Evolutionary conservation across 768 basidiomycete genomes (phyloP).

Genomic region (Tylopilus felleus): DNA sequence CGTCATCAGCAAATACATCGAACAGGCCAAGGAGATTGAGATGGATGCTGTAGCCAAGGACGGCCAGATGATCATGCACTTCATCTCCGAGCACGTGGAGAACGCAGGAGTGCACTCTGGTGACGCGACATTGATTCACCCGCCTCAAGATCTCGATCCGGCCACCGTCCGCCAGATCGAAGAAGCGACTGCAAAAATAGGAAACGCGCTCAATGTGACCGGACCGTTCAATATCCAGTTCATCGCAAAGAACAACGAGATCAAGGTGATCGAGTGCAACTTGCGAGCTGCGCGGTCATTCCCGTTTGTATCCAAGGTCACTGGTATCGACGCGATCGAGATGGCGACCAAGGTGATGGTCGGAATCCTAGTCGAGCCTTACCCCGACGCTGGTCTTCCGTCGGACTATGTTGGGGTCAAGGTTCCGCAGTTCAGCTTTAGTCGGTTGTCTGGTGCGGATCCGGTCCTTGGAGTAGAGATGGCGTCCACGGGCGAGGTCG

Average conservation of each 20-base stretch:
- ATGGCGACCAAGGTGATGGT: conserved; percentile 99
- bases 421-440: conserved; percentile 99
- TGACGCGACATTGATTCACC: conserved; percentile 96
- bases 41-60: conserved; percentile 99
- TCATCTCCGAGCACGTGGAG: conserved; percentile 98
- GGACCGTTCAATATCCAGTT: conserved; percentile 99
- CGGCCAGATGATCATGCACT: conserved; percentile 99
- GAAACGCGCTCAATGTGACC: conserved; percentile 94
- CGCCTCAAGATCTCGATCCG: conserved; percentile 96
- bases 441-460: conserved; percentile 93
- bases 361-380: conserved; percentile 81
- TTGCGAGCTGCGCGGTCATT: conserved; percentile 95
- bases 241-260: conserved; percentile 99
- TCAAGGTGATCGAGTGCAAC: conserved; percentile 99
- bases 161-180: conserved; percentile 95
- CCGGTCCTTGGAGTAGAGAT: conserved; percentile 98
- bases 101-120: conserved; percentile 99
- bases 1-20: conserved; percentile 98
- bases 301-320: conserved; percentile 99
- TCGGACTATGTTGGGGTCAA: conserved; percentile 97
- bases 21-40: conserved; percentile 99
- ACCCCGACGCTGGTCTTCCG: conserved; percentile 86
- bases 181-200: conserved; percentile 96
- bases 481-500: conserved; percentile 99
- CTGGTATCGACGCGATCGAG: conserved; percentile 96